Percentiles rank a stretch among this genome's conserved stretches.
Conservation (phyloP, 73 alveolate genomes). For the Blepharisma stoltei region DNA sequence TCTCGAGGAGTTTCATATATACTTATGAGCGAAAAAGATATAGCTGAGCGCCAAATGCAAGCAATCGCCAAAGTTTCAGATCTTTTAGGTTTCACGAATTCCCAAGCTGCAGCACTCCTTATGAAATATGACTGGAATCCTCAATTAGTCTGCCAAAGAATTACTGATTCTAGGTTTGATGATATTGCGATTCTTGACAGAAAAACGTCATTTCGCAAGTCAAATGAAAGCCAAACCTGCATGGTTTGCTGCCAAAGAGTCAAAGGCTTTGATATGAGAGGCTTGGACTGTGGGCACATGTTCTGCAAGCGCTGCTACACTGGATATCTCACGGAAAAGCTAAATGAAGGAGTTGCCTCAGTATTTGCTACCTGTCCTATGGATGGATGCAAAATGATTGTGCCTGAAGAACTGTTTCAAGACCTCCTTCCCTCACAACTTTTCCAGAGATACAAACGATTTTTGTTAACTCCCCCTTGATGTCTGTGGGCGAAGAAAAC, state of each 20-base stretch:
- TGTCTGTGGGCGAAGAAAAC: too few relatives aligned
- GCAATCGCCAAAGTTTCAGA: slow-evolving; percentile 6
- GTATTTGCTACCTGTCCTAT: slow-evolving; percentile 62
- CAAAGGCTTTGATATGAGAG: slow-evolving; percentile 29
- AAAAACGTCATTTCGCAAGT: neutral
- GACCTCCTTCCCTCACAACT: neutral
- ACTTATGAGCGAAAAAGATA: neutral
- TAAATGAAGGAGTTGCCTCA: slow-evolving; percentile 56
- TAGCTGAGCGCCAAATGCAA: neutral
- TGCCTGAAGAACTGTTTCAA: slow-evolving; percentile 53
- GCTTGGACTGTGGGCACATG: slow-evolving; percentile 64
- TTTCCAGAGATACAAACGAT: slow-evolving; percentile 38
- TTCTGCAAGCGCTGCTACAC: slow-evolving; percentile 71
- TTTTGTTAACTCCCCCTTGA: too few relatives aligned
- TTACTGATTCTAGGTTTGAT: neutral
- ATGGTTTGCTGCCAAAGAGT: neutral
- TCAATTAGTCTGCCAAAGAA: neutral
- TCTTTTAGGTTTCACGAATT: neutral
- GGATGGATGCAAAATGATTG: slow-evolving; percentile 60
- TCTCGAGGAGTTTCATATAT: neutral
- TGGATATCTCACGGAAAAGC: slow-evolving; percentile 44
- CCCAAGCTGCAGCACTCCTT: neutral
- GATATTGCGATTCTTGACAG: neutral
- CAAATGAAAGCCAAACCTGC: neutral
- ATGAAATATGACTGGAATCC: slow-evolving; percentile 16